Conservation (phyloP, 768 basidiomycete species). For the Lactarius quietus region DNA sequence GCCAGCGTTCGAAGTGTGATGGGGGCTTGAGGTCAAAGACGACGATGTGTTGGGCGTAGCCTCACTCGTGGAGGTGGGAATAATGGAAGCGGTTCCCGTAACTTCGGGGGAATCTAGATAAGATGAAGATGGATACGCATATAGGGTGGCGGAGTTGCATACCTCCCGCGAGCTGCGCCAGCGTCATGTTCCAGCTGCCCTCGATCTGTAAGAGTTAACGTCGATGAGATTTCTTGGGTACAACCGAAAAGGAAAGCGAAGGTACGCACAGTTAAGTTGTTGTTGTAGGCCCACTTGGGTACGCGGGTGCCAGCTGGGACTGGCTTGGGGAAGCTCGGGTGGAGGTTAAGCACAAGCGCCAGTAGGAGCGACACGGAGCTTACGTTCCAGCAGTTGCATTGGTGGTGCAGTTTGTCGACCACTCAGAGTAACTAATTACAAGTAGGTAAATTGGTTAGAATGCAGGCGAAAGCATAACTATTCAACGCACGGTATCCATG, state of each 20-base stretch:
- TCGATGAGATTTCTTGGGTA: background rate
- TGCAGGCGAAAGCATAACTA: background rate
- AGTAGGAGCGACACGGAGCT: background rate
- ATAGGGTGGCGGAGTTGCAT: background rate
- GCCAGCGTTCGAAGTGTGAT: conserved; percentile 38
- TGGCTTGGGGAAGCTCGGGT: conserved; percentile 7
- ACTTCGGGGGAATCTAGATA: too few species aligned
- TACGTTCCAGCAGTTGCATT: conserved; percentile 9
- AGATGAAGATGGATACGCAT: background rate
- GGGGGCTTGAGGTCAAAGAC: background rate
- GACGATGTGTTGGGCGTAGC: too few species aligned
- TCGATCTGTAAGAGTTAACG: background rate
- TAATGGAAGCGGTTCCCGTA: too few species aligned
- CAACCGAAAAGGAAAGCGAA: background rate
- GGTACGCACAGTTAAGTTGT: conserved; percentile 38
- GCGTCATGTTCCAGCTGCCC: conserved; percentile 8
- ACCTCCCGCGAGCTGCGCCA: background rate
- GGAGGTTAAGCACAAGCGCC: background rate
- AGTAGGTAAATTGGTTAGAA: background rate
- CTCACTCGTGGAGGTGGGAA: too few species aligned
- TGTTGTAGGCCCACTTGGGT: conserved; percentile 51
- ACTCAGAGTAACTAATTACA: conserved; percentile 13
- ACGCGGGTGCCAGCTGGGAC: conserved; percentile 43
- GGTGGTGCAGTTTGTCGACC: conserved; percentile 12
- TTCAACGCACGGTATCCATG: conserved; percentile 17